Evolutionary conservation across 768 basidiomycete genomes (phyloP).

Genomic region (Lepiota venenata): DNA sequence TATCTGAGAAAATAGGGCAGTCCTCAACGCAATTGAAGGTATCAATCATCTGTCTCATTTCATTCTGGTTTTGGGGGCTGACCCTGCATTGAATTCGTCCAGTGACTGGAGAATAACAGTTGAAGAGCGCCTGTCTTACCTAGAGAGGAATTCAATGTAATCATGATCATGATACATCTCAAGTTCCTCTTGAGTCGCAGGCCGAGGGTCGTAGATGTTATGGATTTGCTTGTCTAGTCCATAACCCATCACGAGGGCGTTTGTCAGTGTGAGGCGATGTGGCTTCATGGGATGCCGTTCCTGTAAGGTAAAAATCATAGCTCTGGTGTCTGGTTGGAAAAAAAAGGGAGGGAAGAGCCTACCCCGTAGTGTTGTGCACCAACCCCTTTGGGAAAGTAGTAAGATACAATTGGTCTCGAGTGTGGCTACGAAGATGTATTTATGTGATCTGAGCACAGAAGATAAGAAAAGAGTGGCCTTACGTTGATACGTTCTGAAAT

Average conservation of each 20-base stretch:
- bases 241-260: slow-evolving; percentile 93
- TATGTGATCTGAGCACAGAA: background rate
- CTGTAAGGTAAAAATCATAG: slow-evolving; percentile 35
- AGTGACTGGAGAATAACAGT: background rate
- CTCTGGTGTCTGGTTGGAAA: background rate
- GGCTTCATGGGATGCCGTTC: slow-evolving; percentile 99
- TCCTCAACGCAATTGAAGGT: slow-evolving; percentile 96
- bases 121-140: slow-evolving; percentile 40
- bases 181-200: slow-evolving; percentile 87
- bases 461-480: slow-evolving; percentile 23
- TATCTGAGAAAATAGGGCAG: slow-evolving; percentile 92
- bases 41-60: slow-evolving; percentile 77
- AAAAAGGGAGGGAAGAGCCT: slow-evolving; percentile 21
- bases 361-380: slow-evolving; percentile 98
- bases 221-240: slow-evolving; percentile 95
- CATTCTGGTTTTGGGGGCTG: slow-evolving; percentile 66
- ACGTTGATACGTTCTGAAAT: slow-evolving; percentile 80
- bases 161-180: slow-evolving; percentile 91
- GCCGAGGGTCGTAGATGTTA: slow-evolving; percentile 82
- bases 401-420: slow-evolving; percentile 88
- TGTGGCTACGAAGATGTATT: slow-evolving; percentile 43
- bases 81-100: slow-evolving; percentile 47
- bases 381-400: slow-evolving; percentile 92
- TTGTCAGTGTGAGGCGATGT: slow-evolving; percentile 92
- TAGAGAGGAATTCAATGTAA: slow-evolving; percentile 94